Evolutionary conservation across 2,329 filamentous ascomycete genomes (phyloP).

Genomic region (Aspergillus texensis): DNA sequence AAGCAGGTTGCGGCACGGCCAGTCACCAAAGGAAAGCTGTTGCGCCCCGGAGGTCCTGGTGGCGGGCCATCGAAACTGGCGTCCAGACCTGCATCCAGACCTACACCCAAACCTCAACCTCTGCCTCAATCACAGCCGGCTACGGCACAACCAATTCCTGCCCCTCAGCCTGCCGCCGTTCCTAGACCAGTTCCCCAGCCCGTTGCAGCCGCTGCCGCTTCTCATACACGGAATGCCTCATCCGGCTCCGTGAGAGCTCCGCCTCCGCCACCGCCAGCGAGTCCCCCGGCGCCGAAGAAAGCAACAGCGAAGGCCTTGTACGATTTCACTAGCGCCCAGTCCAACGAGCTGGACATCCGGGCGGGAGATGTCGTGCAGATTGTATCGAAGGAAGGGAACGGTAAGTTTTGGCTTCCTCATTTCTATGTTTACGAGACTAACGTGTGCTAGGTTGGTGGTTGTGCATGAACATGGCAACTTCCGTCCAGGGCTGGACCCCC

Average conservation of each 20-base stretch:
- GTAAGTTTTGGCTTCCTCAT: constrained; percentile 57
- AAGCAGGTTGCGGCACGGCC: constrained; percentile 86
- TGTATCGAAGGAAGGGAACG: constrained; percentile 92
- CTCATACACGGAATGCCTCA: constrained; percentile 53
- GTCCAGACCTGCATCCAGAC: constrained; percentile 46
- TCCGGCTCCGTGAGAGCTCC: constrained; percentile 65
- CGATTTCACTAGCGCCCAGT: constrained; percentile 81
- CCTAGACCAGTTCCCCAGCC: constrained; percentile 54
- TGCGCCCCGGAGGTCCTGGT: constrained; percentile 84
- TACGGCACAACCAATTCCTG: constrained; percentile 28
- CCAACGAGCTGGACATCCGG: constrained; percentile 80
- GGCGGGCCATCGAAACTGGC: constrained; percentile 75
- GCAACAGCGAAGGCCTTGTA: constrained; percentile 88
- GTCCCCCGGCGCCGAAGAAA: constrained; percentile 63
- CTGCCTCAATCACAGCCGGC: constrained; percentile 36
- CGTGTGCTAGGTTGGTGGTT: constrained; percentile 83
- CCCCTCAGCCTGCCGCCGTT: constrained; percentile 39
- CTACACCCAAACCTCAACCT: constrained; percentile 41
- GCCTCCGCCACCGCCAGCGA: constrained; percentile 68
- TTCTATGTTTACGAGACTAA: not conserved
- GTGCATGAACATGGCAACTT: constrained; percentile 69
- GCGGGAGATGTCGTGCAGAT: constrained; percentile 84
- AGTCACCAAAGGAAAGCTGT: constrained; percentile 89
- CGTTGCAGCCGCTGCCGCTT: constrained; percentile 39
- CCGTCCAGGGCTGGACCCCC: constrained; percentile 88